Conservation (phyloP, 768 basidiomycete species). For the Collybiopsis confluens region DNA sequence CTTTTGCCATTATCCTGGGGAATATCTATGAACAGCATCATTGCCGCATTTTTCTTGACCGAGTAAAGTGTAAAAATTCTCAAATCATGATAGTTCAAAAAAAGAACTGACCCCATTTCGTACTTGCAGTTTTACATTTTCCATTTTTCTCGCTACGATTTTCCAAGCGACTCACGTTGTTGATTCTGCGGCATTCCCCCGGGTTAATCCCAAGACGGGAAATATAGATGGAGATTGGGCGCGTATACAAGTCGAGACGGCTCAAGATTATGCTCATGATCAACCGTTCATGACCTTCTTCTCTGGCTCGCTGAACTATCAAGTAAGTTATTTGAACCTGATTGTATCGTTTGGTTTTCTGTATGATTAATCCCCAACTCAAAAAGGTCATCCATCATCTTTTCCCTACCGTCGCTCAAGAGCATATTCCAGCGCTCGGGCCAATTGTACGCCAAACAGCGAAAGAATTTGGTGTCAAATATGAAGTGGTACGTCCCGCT, state of each 20-base stretch:
- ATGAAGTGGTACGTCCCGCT: neutral
- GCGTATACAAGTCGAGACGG: constrained; percentile 1
- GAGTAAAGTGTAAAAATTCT: no score
- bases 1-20: neutral
- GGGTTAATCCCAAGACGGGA: neutral
- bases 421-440: no score
- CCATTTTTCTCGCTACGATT: neutral
- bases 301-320: no score
- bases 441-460: no score
- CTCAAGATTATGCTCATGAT: constrained; percentile 1
- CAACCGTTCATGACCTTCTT: neutral
- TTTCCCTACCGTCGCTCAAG: neutral
- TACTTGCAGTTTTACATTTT: neutral
- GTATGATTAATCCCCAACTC: neutral
- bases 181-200: neutral
- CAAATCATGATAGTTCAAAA: no score
- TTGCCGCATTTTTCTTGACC: neutral
- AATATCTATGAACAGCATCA: neutral
- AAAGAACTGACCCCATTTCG: no score
- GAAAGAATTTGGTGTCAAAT: no score
- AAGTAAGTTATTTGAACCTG: neutral
- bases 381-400: neutral
- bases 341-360: no score
- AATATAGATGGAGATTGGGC: constrained; percentile 2
- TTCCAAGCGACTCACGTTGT: constrained; percentile 3